A percentile compares a stretch with the other conserved stretches of the same genome.
phyloP scores from a whole-genome alignment of 176 grass and related monocot species.

The Thinopyrum elongatum region DNA sequence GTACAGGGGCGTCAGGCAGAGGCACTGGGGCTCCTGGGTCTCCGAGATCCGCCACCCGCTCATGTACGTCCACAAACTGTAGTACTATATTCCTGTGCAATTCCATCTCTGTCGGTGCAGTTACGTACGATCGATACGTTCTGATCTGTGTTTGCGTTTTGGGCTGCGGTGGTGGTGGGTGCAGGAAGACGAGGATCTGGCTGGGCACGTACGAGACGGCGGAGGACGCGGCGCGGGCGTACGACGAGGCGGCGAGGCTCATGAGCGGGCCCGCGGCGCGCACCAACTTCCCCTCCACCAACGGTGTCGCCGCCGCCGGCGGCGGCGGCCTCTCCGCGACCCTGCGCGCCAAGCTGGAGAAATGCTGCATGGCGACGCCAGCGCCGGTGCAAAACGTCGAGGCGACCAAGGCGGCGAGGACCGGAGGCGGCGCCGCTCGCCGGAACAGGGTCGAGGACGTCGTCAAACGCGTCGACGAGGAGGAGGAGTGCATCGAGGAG shows the following conservation, averaged over 20 bases:
- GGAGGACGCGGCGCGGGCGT: constrained; percentile 83
- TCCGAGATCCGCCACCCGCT: constrained; percentile 77
- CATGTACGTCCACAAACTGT: constrained; percentile 29
- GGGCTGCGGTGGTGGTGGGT: no score
- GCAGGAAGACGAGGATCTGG: constrained; percentile 97
- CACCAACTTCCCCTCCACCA: constrained; percentile 65
- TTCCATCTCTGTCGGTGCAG: background rate
- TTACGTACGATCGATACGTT: background rate
- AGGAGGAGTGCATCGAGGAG: constrained; percentile 63
- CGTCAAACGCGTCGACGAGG: constrained; percentile 13
- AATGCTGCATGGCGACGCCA: constrained; percentile 43
- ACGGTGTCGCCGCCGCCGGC: background rate
- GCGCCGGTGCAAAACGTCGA: background rate
- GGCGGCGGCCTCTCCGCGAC: constrained; percentile 41
- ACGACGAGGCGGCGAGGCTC: constrained; percentile 85
- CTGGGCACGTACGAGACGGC: constrained; percentile 83
- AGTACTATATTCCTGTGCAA: background rate
- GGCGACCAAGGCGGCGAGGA: background rate
- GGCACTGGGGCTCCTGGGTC: constrained; percentile 86
- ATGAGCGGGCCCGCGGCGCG: constrained; percentile 63
- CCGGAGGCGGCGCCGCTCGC: background rate
- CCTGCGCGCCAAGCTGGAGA: constrained; percentile 80
- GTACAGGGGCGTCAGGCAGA: constrained; percentile 68
- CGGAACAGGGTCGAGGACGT: background rate
- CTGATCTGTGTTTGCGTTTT: background rate